Evolutionary conservation across 2,329 filamentous ascomycete species (phyloP).

Genomic region (Aureobasidium sp.): DNA sequence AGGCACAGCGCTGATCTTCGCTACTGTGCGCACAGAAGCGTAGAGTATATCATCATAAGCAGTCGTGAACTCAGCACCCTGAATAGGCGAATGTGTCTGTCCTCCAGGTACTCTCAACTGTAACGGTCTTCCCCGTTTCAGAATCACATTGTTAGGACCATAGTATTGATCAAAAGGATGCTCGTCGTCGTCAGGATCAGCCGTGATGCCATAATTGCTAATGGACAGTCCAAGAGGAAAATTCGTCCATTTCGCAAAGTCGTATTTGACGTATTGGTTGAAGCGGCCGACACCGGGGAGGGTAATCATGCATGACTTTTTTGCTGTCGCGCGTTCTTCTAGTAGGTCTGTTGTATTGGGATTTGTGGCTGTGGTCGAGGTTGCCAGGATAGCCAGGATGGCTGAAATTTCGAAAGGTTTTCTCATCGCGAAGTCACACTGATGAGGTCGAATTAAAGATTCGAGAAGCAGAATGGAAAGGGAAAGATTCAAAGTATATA

Average conservation of each 20-base stretch:
- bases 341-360: not conserved
- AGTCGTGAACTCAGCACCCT: slow-evolving; percentile 54
- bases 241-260: not conserved
- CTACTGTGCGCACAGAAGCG: slow-evolving; percentile 61
- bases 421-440: not conserved
- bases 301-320: not conserved
- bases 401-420: not conserved
- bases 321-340: not conserved
- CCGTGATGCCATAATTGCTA: not conserved
- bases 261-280: slow-evolving; percentile 9
- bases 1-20: slow-evolving; percentile 51
- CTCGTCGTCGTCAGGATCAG: not conserved
- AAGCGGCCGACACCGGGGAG: not conserved
- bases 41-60: slow-evolving; percentile 55
- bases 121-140: not conserved
- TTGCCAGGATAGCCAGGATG: not conserved
- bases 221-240: not conserved
- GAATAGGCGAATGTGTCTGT: slow-evolving; percentile 1
- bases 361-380: not conserved
- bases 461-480: not conserved
- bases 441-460: not conserved
- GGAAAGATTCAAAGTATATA: not conserved
- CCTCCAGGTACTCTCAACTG: not conserved
- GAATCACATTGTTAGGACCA: not conserved
- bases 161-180: slow-evolving; percentile 8